Percentiles rank a stretch among this genome's conserved stretches.
These are phyloP conservation scores for Aspergillus biplanus DNA, from an alignment of 495 filamentous ascomycete genomes.

Conservation along the genomic window DNA sequence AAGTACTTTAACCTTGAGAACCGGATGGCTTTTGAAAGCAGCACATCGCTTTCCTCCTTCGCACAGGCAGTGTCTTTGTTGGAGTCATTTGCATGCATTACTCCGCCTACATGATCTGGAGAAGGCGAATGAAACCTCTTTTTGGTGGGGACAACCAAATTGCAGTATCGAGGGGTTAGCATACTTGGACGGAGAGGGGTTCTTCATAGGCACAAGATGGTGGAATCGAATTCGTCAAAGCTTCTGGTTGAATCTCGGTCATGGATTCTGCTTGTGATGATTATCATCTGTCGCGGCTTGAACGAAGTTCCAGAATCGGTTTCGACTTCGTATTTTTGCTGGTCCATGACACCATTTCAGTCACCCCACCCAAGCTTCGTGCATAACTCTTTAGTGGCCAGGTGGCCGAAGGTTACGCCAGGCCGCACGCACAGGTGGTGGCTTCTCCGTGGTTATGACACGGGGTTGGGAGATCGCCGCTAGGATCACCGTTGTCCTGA, in stretches of 20 bases:
- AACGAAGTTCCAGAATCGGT: constrained; percentile 10
- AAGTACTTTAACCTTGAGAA: background rate
- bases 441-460: constrained; percentile 22
- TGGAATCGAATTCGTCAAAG: background rate
- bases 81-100: no score
- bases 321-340: constrained; percentile 23
- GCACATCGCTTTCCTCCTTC: background rate
- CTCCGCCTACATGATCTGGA: no score
- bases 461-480: constrained; percentile 40
- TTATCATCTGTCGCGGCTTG: background rate
- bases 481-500: constrained; percentile 38
- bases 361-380: constrained; percentile 27
- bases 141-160: no score
- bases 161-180: no score
- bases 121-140: no score
- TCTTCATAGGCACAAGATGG: background rate
- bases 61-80: background rate
- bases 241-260: background rate
- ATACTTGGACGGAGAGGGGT: background rate
- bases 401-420: constrained; percentile 17
- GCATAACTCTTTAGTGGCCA: constrained; percentile 16
- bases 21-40: background rate
- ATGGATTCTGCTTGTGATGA: background rate
- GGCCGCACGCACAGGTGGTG: constrained; percentile 18
- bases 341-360: constrained; percentile 16